Base-by-base conservation (phyloP, 2,329 filamentous ascomycete species). In the Colletotrichum plurivorum region DNA sequence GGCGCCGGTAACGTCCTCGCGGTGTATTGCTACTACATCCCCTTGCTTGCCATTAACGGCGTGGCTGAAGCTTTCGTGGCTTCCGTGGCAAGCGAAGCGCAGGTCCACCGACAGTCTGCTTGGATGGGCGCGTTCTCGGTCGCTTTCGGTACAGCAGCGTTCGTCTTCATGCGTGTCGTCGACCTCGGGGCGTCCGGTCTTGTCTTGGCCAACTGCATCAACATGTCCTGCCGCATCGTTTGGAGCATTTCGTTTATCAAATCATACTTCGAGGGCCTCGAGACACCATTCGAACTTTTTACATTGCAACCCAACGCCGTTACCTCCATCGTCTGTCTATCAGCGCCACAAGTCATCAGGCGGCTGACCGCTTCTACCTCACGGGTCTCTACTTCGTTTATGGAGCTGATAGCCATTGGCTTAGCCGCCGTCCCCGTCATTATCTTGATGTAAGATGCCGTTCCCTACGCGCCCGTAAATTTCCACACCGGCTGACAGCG, bases 61-160 rank as follows among this genome's bases (percentile, higher is more conserved):
- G 89, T 98, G 22, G 90, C 92, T 2, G 96, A 99, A 81, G 94
- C 94, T 0, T 98, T 99, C 75, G 95, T 98, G 16, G 92, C 95
- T 1, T 94, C 94, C 2, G 93, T 97, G 1, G 95, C 95, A 0
- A 91, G 88, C 0, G 88, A 94, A 71, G 80, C 85, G 4, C 88
- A 98, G 73, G 88, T 99, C 3, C 90, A 94, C 71, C 80, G 78
- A 4, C 96, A 99, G 78, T 94, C 93, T 0, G 78, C 89, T 5
- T 96, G 91, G 90, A 98, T 99, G 95, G 87, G 88, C 4, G 85
- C 82, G 2, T 98, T 97, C 78, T 97, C 94, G 3, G 82, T 87
- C 8, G 88, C 88, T 2, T 98, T 98, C 78, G 93, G 89, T 0
- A 82, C 84, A 0, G 90, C 92, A 0, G 94, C 94, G 1, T 97